phyloP scores from a whole-genome alignment of 176 grass and related monocot genomes.

The Raddia distichophylla region DNA sequence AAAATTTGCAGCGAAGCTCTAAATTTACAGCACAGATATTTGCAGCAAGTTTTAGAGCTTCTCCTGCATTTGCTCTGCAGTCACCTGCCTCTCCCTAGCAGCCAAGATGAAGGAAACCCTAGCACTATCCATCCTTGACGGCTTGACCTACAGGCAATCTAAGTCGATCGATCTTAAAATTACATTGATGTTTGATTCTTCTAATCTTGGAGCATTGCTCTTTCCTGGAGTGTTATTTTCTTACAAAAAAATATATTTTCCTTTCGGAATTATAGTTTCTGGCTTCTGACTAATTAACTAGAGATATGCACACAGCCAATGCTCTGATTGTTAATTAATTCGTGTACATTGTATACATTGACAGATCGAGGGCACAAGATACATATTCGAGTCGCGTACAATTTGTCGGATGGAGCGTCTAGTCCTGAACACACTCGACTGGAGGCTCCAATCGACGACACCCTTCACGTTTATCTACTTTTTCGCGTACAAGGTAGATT shows the following conservation, averaged over 20 bases:
- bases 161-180: not conserved
- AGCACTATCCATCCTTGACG: constrained; percentile 42
- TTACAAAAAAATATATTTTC: not conserved
- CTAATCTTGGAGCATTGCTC: not conserved
- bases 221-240: not conserved
- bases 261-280: not conserved
- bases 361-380: constrained; percentile 45
- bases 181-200: not conserved
- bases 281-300: too few relatives aligned
- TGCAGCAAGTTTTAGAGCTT: too few relatives aligned
- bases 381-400: constrained; percentile 50
- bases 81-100: constrained; percentile 53
- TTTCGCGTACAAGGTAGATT: constrained; percentile 58
- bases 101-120: constrained; percentile 50
- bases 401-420: constrained; percentile 66
- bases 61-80: too few relatives aligned
- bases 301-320: too few relatives aligned
- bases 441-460: constrained; percentile 53
- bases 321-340: not conserved
- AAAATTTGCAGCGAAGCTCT: too few relatives aligned
- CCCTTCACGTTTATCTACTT: constrained; percentile 57
- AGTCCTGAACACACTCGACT: constrained; percentile 55
- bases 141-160: constrained; percentile 47
- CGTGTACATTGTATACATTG: constrained; percentile 20
- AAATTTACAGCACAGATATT: too few relatives aligned